Evolutionary conservation across 2,329 filamentous ascomycete species (phyloP), one percentile per base, ranked within the genome.

Genomic region (Aureobasidium lini): DNA sequence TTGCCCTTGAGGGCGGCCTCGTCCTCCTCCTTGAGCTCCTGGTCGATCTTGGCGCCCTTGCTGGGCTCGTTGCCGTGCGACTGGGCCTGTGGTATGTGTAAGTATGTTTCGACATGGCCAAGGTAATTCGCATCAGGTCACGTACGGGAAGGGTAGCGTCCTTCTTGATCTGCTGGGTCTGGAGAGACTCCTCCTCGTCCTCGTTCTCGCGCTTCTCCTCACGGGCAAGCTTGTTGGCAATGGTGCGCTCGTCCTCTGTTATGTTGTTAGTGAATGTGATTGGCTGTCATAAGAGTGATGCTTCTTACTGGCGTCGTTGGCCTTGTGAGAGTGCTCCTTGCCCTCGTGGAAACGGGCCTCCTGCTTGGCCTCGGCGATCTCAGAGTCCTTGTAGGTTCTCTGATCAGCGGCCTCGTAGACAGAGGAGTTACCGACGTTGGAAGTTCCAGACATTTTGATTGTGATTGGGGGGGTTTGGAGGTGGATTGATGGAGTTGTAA

Each of bases 391-490:
- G 79, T 72, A 44, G 44, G 28, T 42, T 15, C 13, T 56, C 73
- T 94, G 89, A 75, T 94, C 89, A 61, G 85, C 86, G 60, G 81
- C 85, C 76, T 92, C 87, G 76, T 94, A 92, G 71, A 90, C 75
- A 62, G 74, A 71, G 63, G 75, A 68, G 71, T 77, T 80, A 66
- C 89, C 89, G 70, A 93, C 87, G 48, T 36, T 42, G 60, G 87
- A 89, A 59, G 72, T 75, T 67, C 76, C 76, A 66, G 76, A 77
- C 78, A 81, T 80, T 66, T 59, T 79, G 64, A 61, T 57, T 49
- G 32, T 23, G 23, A 23, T 23, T 23, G 23, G 23, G 23, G 23
- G 23, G 23, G 13, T 40, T n/a, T 53, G 47, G 23, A 28, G 57
- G 32, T 47, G 39, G 32, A 53, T 54, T 54, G 59, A 48, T 31